Evolutionary conservation across 495 filamentous ascomycete genomes (phyloP).

Genomic region (Letharia lupina): DNA sequence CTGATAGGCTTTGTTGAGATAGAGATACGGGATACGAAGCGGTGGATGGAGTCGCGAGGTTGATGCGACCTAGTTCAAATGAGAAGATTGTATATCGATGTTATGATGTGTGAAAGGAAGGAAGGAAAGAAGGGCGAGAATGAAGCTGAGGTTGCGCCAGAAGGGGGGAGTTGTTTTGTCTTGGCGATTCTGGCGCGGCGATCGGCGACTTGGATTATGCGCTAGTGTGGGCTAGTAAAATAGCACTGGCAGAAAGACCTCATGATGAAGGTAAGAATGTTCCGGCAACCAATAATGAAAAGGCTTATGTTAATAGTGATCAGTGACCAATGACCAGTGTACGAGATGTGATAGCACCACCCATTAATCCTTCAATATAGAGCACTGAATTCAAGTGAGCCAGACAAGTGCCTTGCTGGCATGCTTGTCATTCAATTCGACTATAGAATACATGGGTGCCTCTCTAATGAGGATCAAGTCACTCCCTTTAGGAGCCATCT

Average conservation of each 20-base stretch:
- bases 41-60: slow-evolving; percentile 1
- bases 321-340: too few relatives aligned
- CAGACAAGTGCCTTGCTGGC: neutral
- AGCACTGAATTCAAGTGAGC: neutral
- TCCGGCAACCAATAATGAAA: neutral
- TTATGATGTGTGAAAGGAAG: slow-evolving; percentile 3
- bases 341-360: too few relatives aligned
- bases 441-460: slow-evolving; percentile 11
- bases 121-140: neutral
- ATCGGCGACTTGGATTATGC: neutral
- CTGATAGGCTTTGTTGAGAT: slow-evolving; percentile 6
- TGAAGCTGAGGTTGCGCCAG: slow-evolving; percentile 13
- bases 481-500: slow-evolving; percentile 9
- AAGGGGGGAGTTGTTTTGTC: slow-evolving; percentile 1
- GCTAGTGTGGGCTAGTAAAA: neutral
- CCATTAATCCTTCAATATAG: too few relatives aligned
- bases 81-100: neutral
- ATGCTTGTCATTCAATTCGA: slow-evolving; percentile 1
- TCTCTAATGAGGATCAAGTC: neutral
- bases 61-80: neutral
- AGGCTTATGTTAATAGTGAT: neutral
- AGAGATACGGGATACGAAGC: neutral
- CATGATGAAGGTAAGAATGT: too few relatives aligned
- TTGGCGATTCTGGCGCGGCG: slow-evolving; percentile 6
- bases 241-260: neutral